Conservation (phyloP, 345 rosid genomes). For the Alliaria petiolata region DNA sequence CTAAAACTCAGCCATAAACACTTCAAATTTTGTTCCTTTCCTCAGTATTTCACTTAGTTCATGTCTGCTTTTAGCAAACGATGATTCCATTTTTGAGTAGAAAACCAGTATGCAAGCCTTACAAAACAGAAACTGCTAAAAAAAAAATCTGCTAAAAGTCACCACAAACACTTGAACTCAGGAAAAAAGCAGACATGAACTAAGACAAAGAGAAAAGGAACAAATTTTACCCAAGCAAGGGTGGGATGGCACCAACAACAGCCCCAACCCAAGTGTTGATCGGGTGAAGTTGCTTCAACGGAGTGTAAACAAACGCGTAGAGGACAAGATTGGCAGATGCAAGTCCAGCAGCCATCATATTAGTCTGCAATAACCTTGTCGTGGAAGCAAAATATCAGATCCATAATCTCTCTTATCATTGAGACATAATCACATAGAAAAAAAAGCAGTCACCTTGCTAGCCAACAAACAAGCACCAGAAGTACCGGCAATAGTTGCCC, state of each 20-base stretch:
- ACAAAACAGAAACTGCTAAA: not conserved
- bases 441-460: constrained; percentile 55
- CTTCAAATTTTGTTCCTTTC: no score
- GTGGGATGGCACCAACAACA: constrained; percentile 97
- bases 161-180: not conserved
- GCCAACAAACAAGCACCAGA: constrained; percentile 80
- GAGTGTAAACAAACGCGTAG: constrained; percentile 74
- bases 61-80: no score
- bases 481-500: constrained; percentile 74
- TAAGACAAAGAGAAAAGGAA: constrained; percentile 13
- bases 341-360: constrained; percentile 85
- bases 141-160: not conserved
- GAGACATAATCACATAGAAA: not conserved
- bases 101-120: not conserved
- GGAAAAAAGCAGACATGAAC: not conserved
- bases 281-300: constrained; percentile 96
- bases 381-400: constrained; percentile 37
- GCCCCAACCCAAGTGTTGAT: constrained; percentile 98
- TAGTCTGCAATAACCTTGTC: constrained; percentile 90
- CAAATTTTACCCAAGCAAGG: constrained; percentile 75
- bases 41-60: no score
- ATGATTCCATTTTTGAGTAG: not conserved
- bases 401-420: not conserved
- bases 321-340: constrained; percentile 78
- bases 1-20: not conserved